These are phyloP conservation scores for Neurospora intermedia DNA, from an alignment of 495 filamentous ascomycete genomes.

Conservation along the genomic window DNA sequence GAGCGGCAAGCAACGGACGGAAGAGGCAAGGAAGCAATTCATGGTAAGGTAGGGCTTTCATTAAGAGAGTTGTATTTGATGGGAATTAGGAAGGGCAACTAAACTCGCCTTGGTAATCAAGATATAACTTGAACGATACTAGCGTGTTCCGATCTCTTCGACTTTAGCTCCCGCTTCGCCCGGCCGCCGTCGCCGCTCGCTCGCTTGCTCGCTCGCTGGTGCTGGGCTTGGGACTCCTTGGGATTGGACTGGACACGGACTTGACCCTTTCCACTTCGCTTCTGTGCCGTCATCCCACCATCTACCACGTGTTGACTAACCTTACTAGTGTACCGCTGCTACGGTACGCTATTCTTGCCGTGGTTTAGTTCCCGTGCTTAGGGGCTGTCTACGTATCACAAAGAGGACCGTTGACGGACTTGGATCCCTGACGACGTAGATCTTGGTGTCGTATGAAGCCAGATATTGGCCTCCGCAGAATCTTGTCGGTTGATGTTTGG, in stretches of 20 bases:
- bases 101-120: neutral
- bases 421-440: neutral
- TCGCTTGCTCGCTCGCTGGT: neutral
- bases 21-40: neutral
- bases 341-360: neutral
- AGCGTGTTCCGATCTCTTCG: neutral
- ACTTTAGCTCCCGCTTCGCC: neutral
- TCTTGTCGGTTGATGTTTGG: neutral
- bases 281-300: neutral
- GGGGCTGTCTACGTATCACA: neutral
- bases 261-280: neutral
- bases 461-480: neutral
- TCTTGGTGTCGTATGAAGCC: neutral
- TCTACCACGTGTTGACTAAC: neutral
- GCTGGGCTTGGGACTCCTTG: neutral
- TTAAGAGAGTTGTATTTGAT: neutral
- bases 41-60: neutral
- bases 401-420: neutral
- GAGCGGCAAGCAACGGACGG: neutral
- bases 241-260: neutral
- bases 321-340: neutral
- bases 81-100: neutral
- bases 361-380: neutral
- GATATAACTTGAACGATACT: neutral
- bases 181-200: neutral